Evolutionary conservation across 208 protist species (phyloP), one percentile per base, ranked within the genome.

Genomic region (Porcisia hertigi): DNA sequence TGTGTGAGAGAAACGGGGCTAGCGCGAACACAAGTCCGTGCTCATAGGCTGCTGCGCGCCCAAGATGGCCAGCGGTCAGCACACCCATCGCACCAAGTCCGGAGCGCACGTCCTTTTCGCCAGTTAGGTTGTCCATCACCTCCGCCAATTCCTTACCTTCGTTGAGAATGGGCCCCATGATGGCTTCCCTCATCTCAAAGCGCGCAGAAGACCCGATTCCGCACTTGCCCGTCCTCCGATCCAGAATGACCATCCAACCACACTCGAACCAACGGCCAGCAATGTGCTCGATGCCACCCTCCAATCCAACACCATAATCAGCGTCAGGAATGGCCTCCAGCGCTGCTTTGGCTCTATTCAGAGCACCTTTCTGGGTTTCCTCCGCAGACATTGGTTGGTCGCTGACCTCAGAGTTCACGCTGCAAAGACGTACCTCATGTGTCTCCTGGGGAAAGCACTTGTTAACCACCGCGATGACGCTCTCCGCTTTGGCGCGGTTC

Each of bases 21-120:
- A 96, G 77, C 12, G 92, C 92, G 86, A 93, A 96, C 25, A 94
- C 86, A 36, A 96, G 54, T 2, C 92, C 92, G 66, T 96, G 89
- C 49, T 79, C 75, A 80, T 96, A 96, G 8, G 88, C 85, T 18
- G 83, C 80, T 18, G 86, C 85, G 34, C 92, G 86, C 25, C 75
- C 83, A 34, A 96, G 76, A 55, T 92, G 73, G 14, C 92, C 90
- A 30, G 67, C 88, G 23, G 92, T 96, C 45, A 96, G 81, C 59
- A 94, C 77, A 11, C 92, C 92, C 92, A 96, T 96, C 14, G 92
- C 92, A 41, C 92, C 92, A 45, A 92, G 78, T 30, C 84, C 81
- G 12, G 89, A 94, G n/a, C 92, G 88, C 23, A 96, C 82, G 55
- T 96, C 92, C 43, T 58, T 85, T 41, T 94, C 75, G 23, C 88